Conservation (phyloP, 192 early-diverging fungal species). For the Allomyces macrogynus region DNA sequence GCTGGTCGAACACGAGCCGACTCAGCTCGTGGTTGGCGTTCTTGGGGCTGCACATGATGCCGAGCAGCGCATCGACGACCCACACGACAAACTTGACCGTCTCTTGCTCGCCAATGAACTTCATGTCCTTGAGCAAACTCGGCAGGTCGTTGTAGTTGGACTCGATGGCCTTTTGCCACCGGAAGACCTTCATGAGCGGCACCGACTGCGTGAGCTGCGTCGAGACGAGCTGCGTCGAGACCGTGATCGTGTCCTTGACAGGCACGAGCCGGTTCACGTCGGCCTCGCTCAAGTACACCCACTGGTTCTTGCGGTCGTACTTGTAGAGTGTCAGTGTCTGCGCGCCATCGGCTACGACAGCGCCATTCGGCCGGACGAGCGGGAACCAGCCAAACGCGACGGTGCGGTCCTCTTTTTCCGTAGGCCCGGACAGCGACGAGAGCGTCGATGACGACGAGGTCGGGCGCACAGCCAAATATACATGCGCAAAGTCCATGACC, state of each 20-base stretch:
- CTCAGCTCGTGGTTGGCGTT: conserved; percentile 15
- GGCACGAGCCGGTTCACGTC: conserved; percentile 1
- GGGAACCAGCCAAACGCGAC: conserved; percentile 46
- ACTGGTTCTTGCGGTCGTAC: conserved; percentile 19
- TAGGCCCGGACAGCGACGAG: not conserved
- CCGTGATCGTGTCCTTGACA: conserved; percentile 21
- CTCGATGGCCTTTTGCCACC: conserved; percentile 27
- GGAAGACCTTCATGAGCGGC: conserved; percentile 35
- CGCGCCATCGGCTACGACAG: conserved; percentile 35
- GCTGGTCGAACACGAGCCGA: conserved; percentile 21
- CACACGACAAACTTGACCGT: conserved; percentile 43
- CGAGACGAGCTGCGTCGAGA: conserved; percentile 40
- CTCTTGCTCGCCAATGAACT: conserved; percentile 40
- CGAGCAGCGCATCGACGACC: conserved; percentile 42
- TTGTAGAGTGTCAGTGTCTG: conserved; percentile 42
- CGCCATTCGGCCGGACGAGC: conserved; percentile 19
- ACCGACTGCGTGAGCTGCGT: conserved; percentile 44
- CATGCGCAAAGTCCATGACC: not conserved
- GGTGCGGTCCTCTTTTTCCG: conserved; percentile 13
- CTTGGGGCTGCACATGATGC: conserved; percentile 22
- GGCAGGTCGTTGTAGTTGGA: conserved; percentile 13
- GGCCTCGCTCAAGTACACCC: conserved; percentile 1
- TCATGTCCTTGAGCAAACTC: conserved; percentile 22
- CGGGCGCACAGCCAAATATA: not conserved
- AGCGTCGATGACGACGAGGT: not conserved